These are phyloP conservation scores for Suhomyces sp. DNA, from an alignment of 805 yeast genomes.

Conservation along the genomic window DNA sequence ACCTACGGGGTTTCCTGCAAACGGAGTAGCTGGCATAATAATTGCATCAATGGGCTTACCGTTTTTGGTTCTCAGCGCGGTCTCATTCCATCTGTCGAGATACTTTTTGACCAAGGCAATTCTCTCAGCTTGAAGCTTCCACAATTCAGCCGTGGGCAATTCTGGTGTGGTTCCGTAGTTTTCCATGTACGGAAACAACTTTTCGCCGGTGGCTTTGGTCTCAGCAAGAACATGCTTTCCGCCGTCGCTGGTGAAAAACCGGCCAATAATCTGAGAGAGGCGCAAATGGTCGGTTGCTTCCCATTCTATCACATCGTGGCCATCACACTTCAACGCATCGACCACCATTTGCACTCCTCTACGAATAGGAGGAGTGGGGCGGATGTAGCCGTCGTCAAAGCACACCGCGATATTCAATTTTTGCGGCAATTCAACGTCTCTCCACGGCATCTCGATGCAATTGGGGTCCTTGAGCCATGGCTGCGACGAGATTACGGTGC, in stretches of 20 bases:
- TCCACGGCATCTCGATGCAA: conserved; percentile 52
- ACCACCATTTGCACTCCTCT: conserved; percentile 40
- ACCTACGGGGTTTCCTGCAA: conserved; percentile 36
- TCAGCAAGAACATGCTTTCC: conserved; percentile 35
- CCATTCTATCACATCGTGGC: conserved; percentile 53
- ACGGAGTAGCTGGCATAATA: conserved; percentile 47
- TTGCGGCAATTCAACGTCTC: conserved; percentile 28
- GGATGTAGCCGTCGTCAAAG: conserved; percentile 41
- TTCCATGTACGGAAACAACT: conserved; percentile 42
- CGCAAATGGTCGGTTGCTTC: conserved; percentile 39
- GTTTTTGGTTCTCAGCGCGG: conserved; percentile 28
- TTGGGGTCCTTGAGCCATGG: conserved; percentile 53
- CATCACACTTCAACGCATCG: conserved; percentile 36
- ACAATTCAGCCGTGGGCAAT: conserved; percentile 36
- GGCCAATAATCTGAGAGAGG: conserved; percentile 25
- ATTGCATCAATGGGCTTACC: conserved; percentile 50
- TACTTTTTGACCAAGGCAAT: conserved; percentile 38
- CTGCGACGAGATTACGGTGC: conserved; percentile 33
- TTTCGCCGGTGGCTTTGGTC: conserved; percentile 41
- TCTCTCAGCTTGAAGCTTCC: conserved; percentile 36
- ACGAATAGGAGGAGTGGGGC: conserved; percentile 55
- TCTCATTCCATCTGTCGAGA: conserved; percentile 34
- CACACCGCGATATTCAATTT: conserved; percentile 45
- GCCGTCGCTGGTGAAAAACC: conserved; percentile 47
- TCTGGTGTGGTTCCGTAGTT: conserved; percentile 35